A percentile compares a stretch with the other conserved stretches of the same genome.
Evolutionary conservation across 352 stramenopile species (phyloP).

Genomic region (Detonula confervacea): DNA sequence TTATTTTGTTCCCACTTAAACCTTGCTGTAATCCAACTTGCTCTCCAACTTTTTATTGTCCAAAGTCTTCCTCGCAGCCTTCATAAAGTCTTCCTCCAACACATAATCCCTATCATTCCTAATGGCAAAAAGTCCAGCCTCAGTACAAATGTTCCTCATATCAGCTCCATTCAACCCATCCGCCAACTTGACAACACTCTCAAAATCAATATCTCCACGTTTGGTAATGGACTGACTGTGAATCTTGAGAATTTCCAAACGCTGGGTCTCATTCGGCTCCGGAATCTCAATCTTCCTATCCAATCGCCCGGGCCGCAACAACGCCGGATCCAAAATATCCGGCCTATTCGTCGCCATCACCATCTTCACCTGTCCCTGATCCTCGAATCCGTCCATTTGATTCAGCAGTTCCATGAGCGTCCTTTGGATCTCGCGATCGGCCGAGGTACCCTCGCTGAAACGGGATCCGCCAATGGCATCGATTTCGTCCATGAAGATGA

Average conservation of each 20-base stretch:
- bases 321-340: constrained; percentile 98
- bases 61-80: constrained; percentile 98
- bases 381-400: constrained; percentile 99
- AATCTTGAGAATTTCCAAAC: constrained; percentile 99
- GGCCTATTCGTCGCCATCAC: constrained; percentile 99
- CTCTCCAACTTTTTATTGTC: constrained; percentile 99
- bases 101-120: constrained; percentile 98
- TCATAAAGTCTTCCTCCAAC: constrained; percentile 99
- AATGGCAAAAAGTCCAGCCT: constrained; percentile 97
- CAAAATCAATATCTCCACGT: constrained; percentile 99
- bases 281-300: constrained; percentile 99
- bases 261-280: constrained; percentile 96
- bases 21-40: constrained; percentile 99
- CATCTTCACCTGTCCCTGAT: constrained; percentile 98
- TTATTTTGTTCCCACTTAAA: too few species aligned
- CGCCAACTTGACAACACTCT: constrained; percentile 98
- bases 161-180: constrained; percentile 99
- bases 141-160: constrained; percentile 98
- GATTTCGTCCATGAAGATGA: constrained; percentile 99
- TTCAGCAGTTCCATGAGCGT: constrained; percentile 99
- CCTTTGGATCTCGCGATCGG: constrained; percentile 97
- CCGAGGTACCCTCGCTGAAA: constrained; percentile 96
- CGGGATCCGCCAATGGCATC: constrained; percentile 98
- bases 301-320: constrained; percentile 96
- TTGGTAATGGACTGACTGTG: constrained; percentile 98